Evolutionary conservation across 169 alveolate species (phyloP), one percentile per base, ranked within the genome.

Genomic region (Fabrea salina): DNA sequence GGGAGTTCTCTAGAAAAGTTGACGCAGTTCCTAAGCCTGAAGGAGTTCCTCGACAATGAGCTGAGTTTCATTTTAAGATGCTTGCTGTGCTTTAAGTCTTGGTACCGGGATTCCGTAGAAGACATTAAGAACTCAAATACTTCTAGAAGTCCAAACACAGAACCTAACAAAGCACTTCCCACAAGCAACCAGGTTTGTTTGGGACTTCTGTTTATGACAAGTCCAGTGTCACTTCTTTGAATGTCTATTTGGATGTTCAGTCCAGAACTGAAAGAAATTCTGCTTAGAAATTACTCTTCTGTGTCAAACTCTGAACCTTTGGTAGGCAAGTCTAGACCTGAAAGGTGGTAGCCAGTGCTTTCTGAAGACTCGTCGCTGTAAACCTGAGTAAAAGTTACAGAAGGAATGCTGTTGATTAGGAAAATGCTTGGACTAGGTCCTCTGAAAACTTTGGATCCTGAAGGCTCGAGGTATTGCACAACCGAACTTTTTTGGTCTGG

Each of bases 341-440:
- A 19, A 0, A 58, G 8, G 33, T 58, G 71, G 33, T 58, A 58
- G 19, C 71, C 71, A 22, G 71, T 58, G 49, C 33, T 58, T 58
- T 32, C 6, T 32, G 5, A 5, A 22, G 25, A 30, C 49, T 5
- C 5, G 49, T 27, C 33, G 25, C 71, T 19, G 71, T 58, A 32
- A 32, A 3, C 5, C 71, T 27, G 33, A 51, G 27, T 51, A 51
- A 51, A 51, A 51, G 19, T 5, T 51, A 51, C 59, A 16, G 71
- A 58, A 58, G 71, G 71, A 58, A 32, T 58, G 5, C 30, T 11
- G n/a, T 27, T 30, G 33, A 58, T 30, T 30, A 16, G 33, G 33
- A 58, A 6, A 7, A 1, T 43, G 7, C 43, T 22, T 5, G 71
- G 71, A n/a, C 16, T 19, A n/a, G 22, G 4, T 0, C 71, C 71